Percentiles rank a stretch among this genome's conserved stretches.
phyloP scores from a whole-genome alignment of 129 eudicot species.

The Sambucus nigra region DNA sequence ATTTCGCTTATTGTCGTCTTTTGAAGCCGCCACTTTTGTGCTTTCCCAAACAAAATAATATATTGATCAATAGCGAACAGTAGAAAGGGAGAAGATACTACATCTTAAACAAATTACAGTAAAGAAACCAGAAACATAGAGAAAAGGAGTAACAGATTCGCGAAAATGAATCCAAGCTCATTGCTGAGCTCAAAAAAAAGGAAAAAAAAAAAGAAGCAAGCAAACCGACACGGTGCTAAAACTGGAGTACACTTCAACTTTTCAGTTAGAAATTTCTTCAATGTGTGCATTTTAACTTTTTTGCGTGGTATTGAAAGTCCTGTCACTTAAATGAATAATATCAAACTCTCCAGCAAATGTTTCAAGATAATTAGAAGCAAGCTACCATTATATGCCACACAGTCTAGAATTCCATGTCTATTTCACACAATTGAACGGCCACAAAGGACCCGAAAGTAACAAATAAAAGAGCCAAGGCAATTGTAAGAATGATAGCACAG shows the following conservation, averaged over 20 bases:
- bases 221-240: no score
- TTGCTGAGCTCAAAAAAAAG: neutral
- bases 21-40: no score
- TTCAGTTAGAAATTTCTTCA: no score
- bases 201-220: no score
- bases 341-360: neutral
- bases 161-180: neutral
- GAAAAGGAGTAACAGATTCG: neutral
- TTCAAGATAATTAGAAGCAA: conserved; percentile 1
- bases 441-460: neutral
- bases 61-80: conserved; percentile 4
- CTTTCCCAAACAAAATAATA: no score
- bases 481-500: neutral
- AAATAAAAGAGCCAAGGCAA: neutral
- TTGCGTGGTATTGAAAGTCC: neutral
- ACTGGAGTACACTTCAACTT: no score
- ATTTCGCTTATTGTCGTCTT: no score
- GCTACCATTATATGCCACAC: neutral
- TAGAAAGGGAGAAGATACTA: conserved; percentile 8
- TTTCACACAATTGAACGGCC: neutral
- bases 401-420: neutral
- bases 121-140: neutral
- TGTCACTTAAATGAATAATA: neutral
- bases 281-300: no score
- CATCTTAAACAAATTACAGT: neutral